A percentile compares a stretch with the other conserved stretches of the same genome.
These are phyloP conservation scores for Lagerstroemia speciosa DNA, from an alignment of 345 rosid species.

Conservation along the genomic window DNA sequence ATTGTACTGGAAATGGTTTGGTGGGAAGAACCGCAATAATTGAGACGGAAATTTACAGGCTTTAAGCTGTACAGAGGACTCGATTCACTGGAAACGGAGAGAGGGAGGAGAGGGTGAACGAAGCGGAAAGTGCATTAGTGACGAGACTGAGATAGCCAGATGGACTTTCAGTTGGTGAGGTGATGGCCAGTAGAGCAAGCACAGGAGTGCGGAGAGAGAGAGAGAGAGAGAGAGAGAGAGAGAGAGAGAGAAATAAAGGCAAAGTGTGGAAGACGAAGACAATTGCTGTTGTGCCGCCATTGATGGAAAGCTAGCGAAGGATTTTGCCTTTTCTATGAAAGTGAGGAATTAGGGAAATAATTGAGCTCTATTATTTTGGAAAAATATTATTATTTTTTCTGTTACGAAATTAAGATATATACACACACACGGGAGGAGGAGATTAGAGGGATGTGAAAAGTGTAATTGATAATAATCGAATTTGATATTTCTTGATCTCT, in stretches of 20 bases:
- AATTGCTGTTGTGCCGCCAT: background rate
- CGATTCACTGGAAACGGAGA: background rate
- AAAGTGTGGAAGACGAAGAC: background rate
- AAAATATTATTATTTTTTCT: too few species aligned
- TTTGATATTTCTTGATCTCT: too few species aligned
- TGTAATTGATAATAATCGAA: too few species aligned
- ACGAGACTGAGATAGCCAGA: background rate
- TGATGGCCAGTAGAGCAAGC: slow-evolving; percentile 8
- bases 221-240: background rate
- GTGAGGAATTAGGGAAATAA: background rate
- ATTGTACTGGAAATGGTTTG: background rate
- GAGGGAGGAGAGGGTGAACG: background rate
- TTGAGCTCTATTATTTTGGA: too few species aligned
- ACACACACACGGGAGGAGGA: too few species aligned
- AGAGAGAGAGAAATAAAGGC: background rate
- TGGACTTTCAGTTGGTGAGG: slow-evolving; percentile 4
- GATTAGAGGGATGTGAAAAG: too few species aligned
- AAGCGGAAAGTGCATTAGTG: background rate
- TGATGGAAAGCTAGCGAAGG: background rate
- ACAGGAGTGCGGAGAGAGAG: background rate
- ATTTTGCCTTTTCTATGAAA: background rate
- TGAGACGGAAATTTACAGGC: background rate
- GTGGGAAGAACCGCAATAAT: background rate
- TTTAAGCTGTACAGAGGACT: background rate
- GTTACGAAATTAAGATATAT: too few species aligned